phyloP scores from a whole-genome alignment of 192 early-diverging fungal genomes.

The Rhizophagus sp. region DNA sequence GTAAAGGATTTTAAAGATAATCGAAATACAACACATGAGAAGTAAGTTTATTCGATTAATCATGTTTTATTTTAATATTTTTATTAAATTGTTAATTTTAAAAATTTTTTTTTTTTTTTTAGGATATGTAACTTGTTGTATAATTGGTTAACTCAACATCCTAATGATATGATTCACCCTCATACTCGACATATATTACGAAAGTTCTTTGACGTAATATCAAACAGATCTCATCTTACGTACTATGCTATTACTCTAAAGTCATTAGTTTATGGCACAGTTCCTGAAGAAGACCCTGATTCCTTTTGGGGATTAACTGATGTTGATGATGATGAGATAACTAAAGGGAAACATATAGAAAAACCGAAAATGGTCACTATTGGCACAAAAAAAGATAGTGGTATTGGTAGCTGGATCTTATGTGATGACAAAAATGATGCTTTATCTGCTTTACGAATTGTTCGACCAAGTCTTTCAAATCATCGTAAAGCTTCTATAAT shows the following conservation, averaged over 20 bases:
- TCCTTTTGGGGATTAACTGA: slow-evolving; percentile 1
- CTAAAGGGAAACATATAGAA: not conserved
- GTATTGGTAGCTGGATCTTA: not conserved
- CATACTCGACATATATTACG: slow-evolving; percentile 38
- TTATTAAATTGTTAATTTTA: too few species aligned
- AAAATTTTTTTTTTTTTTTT: not conserved
- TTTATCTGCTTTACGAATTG: too few species aligned
- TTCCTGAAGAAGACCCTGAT: slow-evolving; percentile 33
- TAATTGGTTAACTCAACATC: slow-evolving; percentile 43
- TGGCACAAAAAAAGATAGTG: not conserved
- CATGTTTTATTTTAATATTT: not conserved
- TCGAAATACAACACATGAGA: not conserved
- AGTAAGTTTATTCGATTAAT: not conserved
- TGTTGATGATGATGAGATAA: not conserved
- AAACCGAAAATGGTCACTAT: not conserved
- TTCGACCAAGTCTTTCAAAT: not conserved
- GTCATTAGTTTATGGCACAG: slow-evolving; percentile 32
- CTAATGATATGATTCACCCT: slow-evolving; percentile 43
- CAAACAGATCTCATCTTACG: slow-evolving; percentile 36
- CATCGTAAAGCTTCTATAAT: slow-evolving; percentile 13
- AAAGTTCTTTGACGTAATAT: slow-evolving; percentile 33
- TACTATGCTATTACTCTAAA: slow-evolving; percentile 30
- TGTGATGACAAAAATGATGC: not conserved
- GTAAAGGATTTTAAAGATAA: not conserved
- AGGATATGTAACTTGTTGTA: slow-evolving; percentile 41